Evolutionary conservation across 345 rosid species (phyloP).

Genomic region (Brassica napus): Da-Ae NC_063445.1:35577501-35578000

Average conservation of each 20-base stretch:
- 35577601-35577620: not conserved
- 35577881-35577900: no score
- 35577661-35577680: conserved; percentile 17
- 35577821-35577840: conserved; percentile 18
- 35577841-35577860: no score
- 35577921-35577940: no score
- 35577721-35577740: not conserved
- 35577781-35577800: conserved; percentile 10
- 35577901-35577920: no score
- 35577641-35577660: not conserved
- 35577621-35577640: not conserved
- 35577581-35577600: not conserved
- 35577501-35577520: conserved; percentile 12
- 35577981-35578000: no score
- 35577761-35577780: conserved; percentile 10
- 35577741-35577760: conserved; percentile 12
- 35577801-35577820: conserved; percentile 7
- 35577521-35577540: conserved; percentile 14
- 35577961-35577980: no score
- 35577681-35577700: conserved; percentile 12
- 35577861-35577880: no score
- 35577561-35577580: not conserved
- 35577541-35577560: conserved; percentile 5
- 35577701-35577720: conserved; percentile 13
- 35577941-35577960: no score